Evolutionary conservation across 345 rosid species (phyloP), one percentile per base, ranked within the genome.

Genomic region (Viola odorata): DNA sequence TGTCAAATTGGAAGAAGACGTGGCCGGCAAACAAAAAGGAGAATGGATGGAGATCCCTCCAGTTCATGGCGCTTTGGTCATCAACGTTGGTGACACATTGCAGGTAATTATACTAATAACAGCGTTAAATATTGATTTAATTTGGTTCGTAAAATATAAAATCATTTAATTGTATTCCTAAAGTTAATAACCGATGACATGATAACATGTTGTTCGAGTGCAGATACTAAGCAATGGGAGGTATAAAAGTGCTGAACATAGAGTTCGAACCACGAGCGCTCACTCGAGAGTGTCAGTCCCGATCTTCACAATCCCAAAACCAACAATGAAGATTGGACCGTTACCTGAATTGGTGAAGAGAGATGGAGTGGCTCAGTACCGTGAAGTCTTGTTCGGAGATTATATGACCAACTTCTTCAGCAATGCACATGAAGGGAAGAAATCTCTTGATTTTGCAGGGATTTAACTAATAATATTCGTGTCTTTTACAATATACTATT

Each of bases 181-280:
- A 23, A 23, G 2, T 23, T 23, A 23, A 23, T 23, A 23, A 23
- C 32, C 32, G 2, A 23, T 23, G 32, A 2, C 32, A 23, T n/a
- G n/a, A 23, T 23, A 23, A 23, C 32, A 2, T 23, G 2, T 23
- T 2, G 32, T 23, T 23, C 2, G 32, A 23, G 32, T 23, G 32
- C 45, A 84, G 90, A 76, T 82, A 63, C 37, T 80, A 17, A 85
- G 87, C 75, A 82, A 82, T 65, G 87, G 85, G 37, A 78, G 63
- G 54, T 85, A 78, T 23, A 23, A 64, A 70, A 84, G 89, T 60
- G 85, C 85, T 1, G 85, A 82, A 36, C 90, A 78, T 45, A 69
- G 82, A 64, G 84, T 80, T 10, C 62, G 78, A 5, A 71, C 90
- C 11, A 70, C 87, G 55, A 77, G 68, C 61, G 54, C 58, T 1